Base-by-base conservation (phyloP, 1,284 basidiomycete genomes). In the Malassezia psittaci region DNA sequence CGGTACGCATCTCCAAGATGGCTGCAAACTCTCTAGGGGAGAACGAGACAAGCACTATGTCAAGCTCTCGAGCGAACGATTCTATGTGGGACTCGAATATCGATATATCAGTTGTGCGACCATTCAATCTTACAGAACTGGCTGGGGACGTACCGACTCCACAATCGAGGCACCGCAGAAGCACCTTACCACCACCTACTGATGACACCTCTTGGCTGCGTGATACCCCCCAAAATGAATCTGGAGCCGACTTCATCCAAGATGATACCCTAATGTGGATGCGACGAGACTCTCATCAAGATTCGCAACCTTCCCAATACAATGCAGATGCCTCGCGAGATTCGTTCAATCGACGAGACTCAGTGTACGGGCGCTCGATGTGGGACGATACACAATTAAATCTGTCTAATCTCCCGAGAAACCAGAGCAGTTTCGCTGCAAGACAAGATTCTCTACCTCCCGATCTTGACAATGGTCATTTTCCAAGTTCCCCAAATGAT, bases 21-120 rank as follows among this genome's bases (percentile, higher is more conserved):
- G 46, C 50, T 12, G 57, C 24, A 9, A 15, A 29, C 45, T 40
- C 51, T 32, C 32, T 38, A 11, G 19, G 35, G 7, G 21, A 43
- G 32, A 33, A 19, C 39, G 21, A 45, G 24, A 21, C 16, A 10
- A 21, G 48, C 13, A 47, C 41, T 34, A 39, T 48, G 35, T 57
- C 45, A 19, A 35, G 38, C 21, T 42, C 62, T 41, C 52, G 50
- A 11, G 18, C 36, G 2, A 51, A 57, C 38, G 51, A 48, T 12
- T 43, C 55, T 3, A 29, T 57, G 40, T 57, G 55, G 55, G 41
- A 57, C n/a, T 57, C 55, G 29, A 52, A 44, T 13, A 43, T 57
- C 12, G 59, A 65, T 33, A 51, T 58, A 7, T 63, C 64, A 34
- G 61, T 58, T n/a, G 66, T 64, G 48, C 60, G 59, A 19, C 62